These are phyloP conservation scores for Pestalotiopsis sp. DNA, from an alignment of 2,329 filamentous ascomycete genomes.

Conservation along the genomic window DNA sequence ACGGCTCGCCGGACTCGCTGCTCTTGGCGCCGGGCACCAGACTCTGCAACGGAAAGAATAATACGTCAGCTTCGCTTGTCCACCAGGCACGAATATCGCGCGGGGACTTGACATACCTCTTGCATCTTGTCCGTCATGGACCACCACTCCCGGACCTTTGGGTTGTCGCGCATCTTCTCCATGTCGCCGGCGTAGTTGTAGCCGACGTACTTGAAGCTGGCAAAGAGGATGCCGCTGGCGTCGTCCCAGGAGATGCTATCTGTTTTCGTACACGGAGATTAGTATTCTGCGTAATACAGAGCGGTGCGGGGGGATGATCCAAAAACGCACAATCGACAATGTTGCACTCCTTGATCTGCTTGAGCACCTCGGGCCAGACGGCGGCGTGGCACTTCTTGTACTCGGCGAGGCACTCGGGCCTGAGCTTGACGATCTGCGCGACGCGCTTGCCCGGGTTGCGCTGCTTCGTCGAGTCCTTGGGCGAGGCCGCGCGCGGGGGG, in stretches of 20 bases:
- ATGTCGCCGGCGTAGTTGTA: conserved; percentile 74
- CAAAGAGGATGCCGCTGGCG: conserved; percentile 66
- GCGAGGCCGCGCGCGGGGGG: conserved; percentile 3
- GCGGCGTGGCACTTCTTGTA: conserved; percentile 76
- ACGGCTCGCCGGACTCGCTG: conserved; percentile 60
- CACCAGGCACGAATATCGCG: background rate
- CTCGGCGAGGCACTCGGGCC: conserved; percentile 64
- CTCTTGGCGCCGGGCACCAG: conserved; percentile 61
- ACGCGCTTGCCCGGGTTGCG: conserved; percentile 57
- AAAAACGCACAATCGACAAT: conserved; percentile 67
- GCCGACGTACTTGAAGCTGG: conserved; percentile 79
- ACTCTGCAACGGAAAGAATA: conserved; percentile 23
- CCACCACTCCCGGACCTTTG: conserved; percentile 79
- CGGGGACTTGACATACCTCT: conserved; percentile 42
- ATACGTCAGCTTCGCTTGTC: background rate
- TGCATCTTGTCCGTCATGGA: conserved; percentile 78
- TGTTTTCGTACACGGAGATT: conserved; percentile 29
- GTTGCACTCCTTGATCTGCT: conserved; percentile 75
- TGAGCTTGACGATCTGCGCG: conserved; percentile 74
- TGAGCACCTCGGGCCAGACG: conserved; percentile 78
- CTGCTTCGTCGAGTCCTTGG: conserved; percentile 24
- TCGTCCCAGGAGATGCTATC: conserved; percentile 76
- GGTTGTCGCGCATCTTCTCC: conserved; percentile 73
- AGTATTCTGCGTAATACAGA: background rate
- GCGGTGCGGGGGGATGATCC: background rate